A percentile compares a stretch with the other conserved stretches of the same genome.
These are phyloP conservation scores for Aureobasidium sp. DNA, from an alignment of 2,329 filamentous ascomycete species.

Conservation along the genomic window DNA sequence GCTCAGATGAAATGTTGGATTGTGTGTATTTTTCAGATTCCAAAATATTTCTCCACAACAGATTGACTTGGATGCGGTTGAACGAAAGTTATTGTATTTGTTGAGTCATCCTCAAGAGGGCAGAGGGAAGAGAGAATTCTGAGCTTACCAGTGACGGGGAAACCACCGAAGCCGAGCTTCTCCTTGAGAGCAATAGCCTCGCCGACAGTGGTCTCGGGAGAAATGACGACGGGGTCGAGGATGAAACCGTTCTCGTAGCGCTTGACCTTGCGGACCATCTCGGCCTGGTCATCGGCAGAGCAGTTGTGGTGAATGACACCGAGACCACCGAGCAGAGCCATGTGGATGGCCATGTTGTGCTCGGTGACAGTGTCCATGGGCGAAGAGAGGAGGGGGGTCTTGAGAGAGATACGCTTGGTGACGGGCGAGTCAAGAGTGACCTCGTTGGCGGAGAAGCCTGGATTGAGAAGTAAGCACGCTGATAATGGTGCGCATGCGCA, in stretches of 20 bases:
- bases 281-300: slow-evolving; percentile 91
- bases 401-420: slow-evolving; percentile 91
- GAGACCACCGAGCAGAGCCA: slow-evolving; percentile 78
- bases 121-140: slow-evolving; percentile 15
- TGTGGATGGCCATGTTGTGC: slow-evolving; percentile 98
- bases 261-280: slow-evolving; percentile 99
- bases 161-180: slow-evolving; percentile 97
- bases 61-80: slow-evolving; percentile 68
- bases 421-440: slow-evolving; percentile 84
- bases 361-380: slow-evolving; percentile 99
- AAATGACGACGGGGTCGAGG: slow-evolving; percentile 87
- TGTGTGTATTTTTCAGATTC: slow-evolving; percentile 17
- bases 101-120: slow-evolving; percentile 62
- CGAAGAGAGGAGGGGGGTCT: slow-evolving; percentile 93
- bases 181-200: slow-evolving; percentile 91
- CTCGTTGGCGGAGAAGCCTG: slow-evolving; percentile 82
- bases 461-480: slow-evolving; percentile 19
- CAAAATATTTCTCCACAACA: slow-evolving; percentile 28
- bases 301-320: slow-evolving; percentile 99
- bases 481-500: slow-evolving; percentile 17
- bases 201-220: slow-evolving; percentile 75
- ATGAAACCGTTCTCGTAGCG: slow-evolving; percentile 99
- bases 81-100: slow-evolving; percentile 98
- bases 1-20: background rate
- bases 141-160: slow-evolving; percentile 91